Percentiles rank a stretch among this genome's conserved stretches.
Evolutionary conservation across 495 filamentous ascomycete genomes (phyloP).

Genomic region (Margaritispora aquatica): DNA sequence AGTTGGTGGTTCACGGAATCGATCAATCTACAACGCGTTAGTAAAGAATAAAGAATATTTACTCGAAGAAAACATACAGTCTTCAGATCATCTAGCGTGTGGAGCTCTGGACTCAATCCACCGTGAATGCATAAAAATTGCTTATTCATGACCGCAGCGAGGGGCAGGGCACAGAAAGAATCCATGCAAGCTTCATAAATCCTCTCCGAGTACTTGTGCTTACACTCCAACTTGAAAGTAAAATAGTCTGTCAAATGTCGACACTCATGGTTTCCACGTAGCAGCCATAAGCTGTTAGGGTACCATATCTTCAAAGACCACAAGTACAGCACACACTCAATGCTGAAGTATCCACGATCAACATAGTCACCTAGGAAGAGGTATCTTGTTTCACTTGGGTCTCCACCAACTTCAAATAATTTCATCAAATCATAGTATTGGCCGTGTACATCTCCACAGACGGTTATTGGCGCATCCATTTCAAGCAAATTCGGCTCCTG

Average conservation of each 20-base stretch:
- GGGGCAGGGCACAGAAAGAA: slow-evolving; percentile 88
- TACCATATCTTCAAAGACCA: slow-evolving; percentile 99
- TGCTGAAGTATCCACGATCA: slow-evolving; percentile 96
- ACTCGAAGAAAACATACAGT: slow-evolving; percentile 48
- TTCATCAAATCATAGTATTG: slow-evolving; percentile 99
- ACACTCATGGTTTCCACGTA: slow-evolving; percentile 97
- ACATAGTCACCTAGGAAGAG: slow-evolving; percentile 98
- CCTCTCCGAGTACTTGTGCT: slow-evolving; percentile 95
- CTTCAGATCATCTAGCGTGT: slow-evolving; percentile 90
- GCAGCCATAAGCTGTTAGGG: slow-evolving; percentile 91
- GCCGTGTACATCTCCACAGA: slow-evolving; percentile 96
- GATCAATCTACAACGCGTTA: slow-evolving; percentile 66
- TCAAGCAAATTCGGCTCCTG: slow-evolving; percentile 92
- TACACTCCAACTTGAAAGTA: slow-evolving; percentile 98
- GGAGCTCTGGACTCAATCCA: slow-evolving; percentile 89
- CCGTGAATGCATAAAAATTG: slow-evolving; percentile 99
- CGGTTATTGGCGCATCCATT: slow-evolving; percentile 99
- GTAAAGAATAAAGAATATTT: background rate
- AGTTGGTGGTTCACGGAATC: slow-evolving; percentile 94
- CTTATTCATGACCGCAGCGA: slow-evolving; percentile 99
- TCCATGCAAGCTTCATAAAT: slow-evolving; percentile 98
- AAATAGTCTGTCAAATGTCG: slow-evolving; percentile 99
- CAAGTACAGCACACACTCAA: slow-evolving; percentile 96
- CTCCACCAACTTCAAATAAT: slow-evolving; percentile 95
- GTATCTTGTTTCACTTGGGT: slow-evolving; percentile 92